Evolutionary conservation across 163 green algal genomes (phyloP).

Genomic region (Coccomyxa subellipsoidea): DNA sequence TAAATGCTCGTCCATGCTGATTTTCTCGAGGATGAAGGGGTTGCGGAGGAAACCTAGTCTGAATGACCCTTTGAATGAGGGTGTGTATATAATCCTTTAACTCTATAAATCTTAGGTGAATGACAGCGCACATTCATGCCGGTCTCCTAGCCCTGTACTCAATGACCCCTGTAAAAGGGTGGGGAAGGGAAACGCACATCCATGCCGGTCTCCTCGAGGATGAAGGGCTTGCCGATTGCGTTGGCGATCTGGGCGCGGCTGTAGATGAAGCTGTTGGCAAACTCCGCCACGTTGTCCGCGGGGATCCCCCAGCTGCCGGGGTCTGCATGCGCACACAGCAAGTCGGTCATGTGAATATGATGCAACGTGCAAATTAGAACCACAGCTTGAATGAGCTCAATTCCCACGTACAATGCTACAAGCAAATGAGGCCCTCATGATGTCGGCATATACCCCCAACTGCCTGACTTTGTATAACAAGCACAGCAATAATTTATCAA

Average conservation of each 20-base stretch:
- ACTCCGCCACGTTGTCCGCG: background rate
- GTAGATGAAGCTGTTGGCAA: constrained; percentile 4
- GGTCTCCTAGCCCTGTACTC: background rate
- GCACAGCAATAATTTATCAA: too few relatives aligned
- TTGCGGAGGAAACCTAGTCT: too few relatives aligned
- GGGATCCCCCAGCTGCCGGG: background rate
- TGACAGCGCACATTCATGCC: background rate
- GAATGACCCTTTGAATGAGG: background rate
- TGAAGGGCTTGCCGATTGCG: constrained; percentile 1
- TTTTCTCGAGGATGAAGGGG: too few relatives aligned
- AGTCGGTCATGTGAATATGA: background rate
- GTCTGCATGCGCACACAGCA: background rate
- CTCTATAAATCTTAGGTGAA: background rate
- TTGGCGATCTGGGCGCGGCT: background rate
- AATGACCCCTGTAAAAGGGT: background rate
- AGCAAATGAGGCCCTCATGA: too few relatives aligned
- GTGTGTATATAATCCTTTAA: background rate
- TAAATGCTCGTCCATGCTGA: too few relatives aligned
- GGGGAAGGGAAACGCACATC: background rate
- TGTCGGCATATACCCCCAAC: too few relatives aligned
- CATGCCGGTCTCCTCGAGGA: constrained; percentile 11
- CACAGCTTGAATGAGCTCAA: background rate
- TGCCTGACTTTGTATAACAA: too few relatives aligned
- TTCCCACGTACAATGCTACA: background rate
- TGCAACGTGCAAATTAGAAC: background rate